Evolutionary conservation across 495 filamentous ascomycete species (phyloP).

Genomic region (Staphylotrichum longicolle): DNA sequence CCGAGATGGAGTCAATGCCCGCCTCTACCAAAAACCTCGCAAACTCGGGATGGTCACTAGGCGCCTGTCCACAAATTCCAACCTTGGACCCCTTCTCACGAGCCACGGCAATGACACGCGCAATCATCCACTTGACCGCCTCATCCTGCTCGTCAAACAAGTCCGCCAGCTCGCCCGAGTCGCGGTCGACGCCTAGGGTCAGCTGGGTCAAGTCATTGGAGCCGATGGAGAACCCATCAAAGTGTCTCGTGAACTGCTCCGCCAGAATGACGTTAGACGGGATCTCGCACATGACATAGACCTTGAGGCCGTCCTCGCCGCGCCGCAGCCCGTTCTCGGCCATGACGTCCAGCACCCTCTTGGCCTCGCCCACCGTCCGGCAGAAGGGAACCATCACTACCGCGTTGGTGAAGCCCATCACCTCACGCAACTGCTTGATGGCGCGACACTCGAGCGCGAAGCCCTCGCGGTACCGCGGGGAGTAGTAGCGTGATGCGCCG

Average conservation of each 20-base stretch:
- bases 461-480: constrained; percentile 37
- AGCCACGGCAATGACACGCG: constrained; percentile 30
- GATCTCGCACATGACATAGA: constrained; percentile 46
- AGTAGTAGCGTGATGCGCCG: constrained; percentile 42
- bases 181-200: constrained; percentile 39
- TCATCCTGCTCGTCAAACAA: constrained; percentile 40
- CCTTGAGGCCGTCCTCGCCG: constrained; percentile 36
- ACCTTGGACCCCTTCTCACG: constrained; percentile 32
- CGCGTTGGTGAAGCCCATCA: constrained; percentile 39
- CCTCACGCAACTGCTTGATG: constrained; percentile 38
- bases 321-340: constrained; percentile 35
- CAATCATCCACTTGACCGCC: constrained; percentile 42
- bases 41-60: constrained; percentile 40
- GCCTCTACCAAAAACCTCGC: constrained; percentile 34
- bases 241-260: constrained; percentile 30
- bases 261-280: constrained; percentile 42
- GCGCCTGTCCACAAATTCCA: constrained; percentile 40
- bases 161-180: constrained; percentile 35
- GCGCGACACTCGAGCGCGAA: constrained; percentile 42
- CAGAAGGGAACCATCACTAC: constrained; percentile 44
- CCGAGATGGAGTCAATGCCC: constrained; percentile 28
- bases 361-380: constrained; percentile 36
- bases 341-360: constrained; percentile 36
- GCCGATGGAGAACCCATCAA: constrained; percentile 44
- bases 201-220: constrained; percentile 43